Evolutionary conservation across 176 grass and related monocot species (phyloP).

Genomic region (Carex littledalei): DNA sequence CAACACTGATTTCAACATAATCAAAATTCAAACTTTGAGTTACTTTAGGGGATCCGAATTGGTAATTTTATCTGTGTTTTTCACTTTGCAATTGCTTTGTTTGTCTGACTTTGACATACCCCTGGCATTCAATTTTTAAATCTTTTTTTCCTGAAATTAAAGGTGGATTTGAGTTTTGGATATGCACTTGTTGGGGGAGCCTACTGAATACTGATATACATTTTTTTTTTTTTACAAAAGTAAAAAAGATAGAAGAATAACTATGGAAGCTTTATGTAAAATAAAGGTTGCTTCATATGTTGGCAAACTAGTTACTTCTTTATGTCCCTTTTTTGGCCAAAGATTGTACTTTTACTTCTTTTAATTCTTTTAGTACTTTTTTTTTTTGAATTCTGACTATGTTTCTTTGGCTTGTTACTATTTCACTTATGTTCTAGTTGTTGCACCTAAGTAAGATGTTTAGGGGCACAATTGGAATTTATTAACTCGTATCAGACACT

Average conservation of each 20-base stretch:
- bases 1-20: too few species aligned
- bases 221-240: too few species aligned
- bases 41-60: too few species aligned
- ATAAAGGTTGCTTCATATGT: slow-evolving; percentile 8
- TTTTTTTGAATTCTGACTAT: neutral
- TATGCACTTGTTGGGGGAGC: too few species aligned
- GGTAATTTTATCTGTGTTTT: neutral
- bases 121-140: neutral
- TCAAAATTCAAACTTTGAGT: too few species aligned
- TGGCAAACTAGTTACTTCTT: neutral
- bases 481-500: neutral
- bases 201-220: too few species aligned
- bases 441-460: neutral
- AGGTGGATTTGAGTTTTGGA: neutral
- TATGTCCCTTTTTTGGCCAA: neutral
- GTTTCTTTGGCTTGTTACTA: neutral
- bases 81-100: neutral
- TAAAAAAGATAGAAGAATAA: neutral
- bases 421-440: neutral
- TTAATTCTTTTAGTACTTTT: neutral
- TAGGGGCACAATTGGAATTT: neutral
- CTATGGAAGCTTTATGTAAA: neutral
- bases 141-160: neutral
- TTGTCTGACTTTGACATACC: neutral
- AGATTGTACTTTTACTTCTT: neutral